Evolutionary conservation across 106 monocot genomes (phyloP), one percentile per base, ranked within the genome.

Genomic region (Dendrobium huoshanense): DNA sequence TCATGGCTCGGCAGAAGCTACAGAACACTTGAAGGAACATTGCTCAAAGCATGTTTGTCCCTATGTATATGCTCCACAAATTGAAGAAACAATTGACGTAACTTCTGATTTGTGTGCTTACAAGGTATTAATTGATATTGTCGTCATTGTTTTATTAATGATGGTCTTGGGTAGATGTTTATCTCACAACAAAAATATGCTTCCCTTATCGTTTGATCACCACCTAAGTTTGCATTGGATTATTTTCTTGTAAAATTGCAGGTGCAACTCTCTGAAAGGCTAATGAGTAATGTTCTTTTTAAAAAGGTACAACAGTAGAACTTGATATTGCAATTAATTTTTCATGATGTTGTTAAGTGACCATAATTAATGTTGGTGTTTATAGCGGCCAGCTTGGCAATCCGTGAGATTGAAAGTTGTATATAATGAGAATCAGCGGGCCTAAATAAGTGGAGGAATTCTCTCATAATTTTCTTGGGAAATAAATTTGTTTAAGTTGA

Each of bases 21-120:
- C 97, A 68, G 97, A 98, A 80, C 97, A 98, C 86, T 84, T 98
- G 83, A 98, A 95, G 75, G 92, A 95, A 81, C 92, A 98, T 75
- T 94, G 92, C 77, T 87, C 80, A 37, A 98, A 92, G 81, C 81
- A 86, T 84, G 84, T 92, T 27, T 90, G 90, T 78, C 92, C 91
- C 55, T 94, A 98, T 91, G 92, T 98, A 61, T 98, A 98, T 88
- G 97, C 97, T 41, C 97, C 98, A 61, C 92, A 95, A 67, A 88
- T 98, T 68, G 92, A 93, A 70, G 98, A 98, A 87, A 92, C 88
- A 27, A 98, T 98, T 83, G 98, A 98, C 89, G 98, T 92, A 13
- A 98, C 98, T 64, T 98, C 98, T 84, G 94, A 95, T 89, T 82
- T 98, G 65, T 92, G 92, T 82, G 98, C 98, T 55, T 98, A 95